These are phyloP conservation scores for Cryphonectria radicalis DNA, from an alignment of 2,329 filamentous ascomycete genomes.

Conservation along the genomic window DNA sequence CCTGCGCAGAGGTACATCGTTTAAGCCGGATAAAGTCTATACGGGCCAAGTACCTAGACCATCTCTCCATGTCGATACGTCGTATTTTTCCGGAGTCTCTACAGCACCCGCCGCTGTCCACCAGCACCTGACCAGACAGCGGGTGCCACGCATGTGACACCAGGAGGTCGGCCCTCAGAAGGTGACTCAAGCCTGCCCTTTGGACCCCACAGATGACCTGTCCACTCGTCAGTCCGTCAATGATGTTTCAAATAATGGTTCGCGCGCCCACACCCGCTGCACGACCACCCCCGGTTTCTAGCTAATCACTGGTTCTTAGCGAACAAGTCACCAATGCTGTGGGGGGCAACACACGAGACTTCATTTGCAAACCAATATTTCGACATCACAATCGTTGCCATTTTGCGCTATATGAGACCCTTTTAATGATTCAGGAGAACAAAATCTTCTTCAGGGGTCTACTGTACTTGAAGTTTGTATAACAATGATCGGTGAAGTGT, in stretches of 20 bases:
- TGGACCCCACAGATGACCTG: slow-evolving; percentile 17
- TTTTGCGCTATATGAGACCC: neutral
- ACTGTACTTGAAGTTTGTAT: neutral
- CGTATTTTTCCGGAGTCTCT: neutral
- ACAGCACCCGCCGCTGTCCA: neutral
- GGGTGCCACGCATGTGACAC: slow-evolving; percentile 8
- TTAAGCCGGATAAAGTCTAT: too few relatives aligned
- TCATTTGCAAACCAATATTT: neutral
- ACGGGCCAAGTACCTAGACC: neutral
- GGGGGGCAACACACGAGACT: neutral
- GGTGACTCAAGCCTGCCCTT: slow-evolving; percentile 6
- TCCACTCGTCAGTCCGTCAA: slow-evolving; percentile 2
- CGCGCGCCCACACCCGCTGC: neutral
- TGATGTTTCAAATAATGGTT: slow-evolving; percentile 4
- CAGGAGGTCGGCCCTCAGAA: neutral
- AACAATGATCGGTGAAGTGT: neutral
- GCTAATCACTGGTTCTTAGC: slow-evolving; percentile 5
- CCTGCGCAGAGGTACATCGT: neutral
- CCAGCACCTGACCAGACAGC: neutral
- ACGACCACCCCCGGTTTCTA: neutral
- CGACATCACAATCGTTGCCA: neutral
- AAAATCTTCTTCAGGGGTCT: neutral
- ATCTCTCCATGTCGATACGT: neutral
- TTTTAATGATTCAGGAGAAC: neutral
- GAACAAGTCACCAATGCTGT: neutral